Conservation (phyloP, 2,329 filamentous ascomycete species). For the Monilinia vaccinii-corymbosi region DNA sequence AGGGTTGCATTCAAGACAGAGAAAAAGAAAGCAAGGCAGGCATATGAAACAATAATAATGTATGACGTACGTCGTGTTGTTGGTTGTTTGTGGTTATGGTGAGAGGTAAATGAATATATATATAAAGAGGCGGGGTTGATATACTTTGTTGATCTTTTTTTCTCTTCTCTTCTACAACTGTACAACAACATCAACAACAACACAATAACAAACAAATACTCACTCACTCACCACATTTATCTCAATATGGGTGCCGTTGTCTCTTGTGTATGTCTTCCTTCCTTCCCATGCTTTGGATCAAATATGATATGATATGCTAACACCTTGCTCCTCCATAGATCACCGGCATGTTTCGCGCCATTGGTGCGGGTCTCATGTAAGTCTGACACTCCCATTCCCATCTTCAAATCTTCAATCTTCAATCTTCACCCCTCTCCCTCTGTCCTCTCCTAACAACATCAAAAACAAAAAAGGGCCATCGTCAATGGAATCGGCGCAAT, state of each 20-base stretch:
- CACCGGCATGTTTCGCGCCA: constrained; percentile 26
- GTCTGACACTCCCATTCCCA: background rate
- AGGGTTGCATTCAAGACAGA: no score
- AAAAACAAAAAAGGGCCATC: constrained; percentile 35
- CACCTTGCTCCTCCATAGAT: constrained; percentile 25
- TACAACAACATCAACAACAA: background rate
- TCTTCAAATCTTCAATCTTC: background rate
- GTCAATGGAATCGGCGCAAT: constrained; percentile 42
- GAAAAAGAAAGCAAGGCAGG: no score
- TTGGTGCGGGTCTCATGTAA: constrained; percentile 29
- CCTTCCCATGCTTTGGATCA: background rate
- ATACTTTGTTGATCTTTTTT: background rate
- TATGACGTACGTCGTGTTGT: no score
- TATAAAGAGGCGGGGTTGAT: no score
- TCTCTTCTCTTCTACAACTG: background rate
- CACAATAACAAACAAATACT: background rate
- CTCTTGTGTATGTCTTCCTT: constrained; percentile 27
- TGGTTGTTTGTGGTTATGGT: background rate
- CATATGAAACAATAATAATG: no score
- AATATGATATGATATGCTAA: background rate
- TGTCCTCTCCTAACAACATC: no score
- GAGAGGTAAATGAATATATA: background rate
- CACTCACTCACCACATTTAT: background rate
- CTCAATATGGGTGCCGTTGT: constrained; percentile 31
- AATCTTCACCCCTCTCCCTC: no score